Conservation (phyloP, 345 rosid genomes). For the Brassica cretica region DNA sequence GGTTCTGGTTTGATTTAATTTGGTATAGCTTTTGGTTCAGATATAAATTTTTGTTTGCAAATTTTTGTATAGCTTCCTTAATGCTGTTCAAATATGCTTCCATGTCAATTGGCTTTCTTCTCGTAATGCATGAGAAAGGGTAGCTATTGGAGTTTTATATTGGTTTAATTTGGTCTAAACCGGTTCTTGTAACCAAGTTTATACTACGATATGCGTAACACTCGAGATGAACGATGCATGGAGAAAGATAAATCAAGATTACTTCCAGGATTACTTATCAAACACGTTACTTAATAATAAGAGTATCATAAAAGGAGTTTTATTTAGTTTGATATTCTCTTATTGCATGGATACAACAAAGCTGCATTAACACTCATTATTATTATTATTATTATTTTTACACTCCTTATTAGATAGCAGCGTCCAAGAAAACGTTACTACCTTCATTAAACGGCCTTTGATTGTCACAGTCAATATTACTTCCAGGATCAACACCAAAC, state of each 20-base stretch:
- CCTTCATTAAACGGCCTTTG: conserved; percentile 43
- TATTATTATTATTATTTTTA: background rate
- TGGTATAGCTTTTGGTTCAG: too few relatives aligned
- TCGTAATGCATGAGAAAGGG: background rate
- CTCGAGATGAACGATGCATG: background rate
- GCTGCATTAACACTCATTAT: conserved; percentile 5
- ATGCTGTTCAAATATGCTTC: too few relatives aligned
- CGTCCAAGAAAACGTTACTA: conserved; percentile 18
- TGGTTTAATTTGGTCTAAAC: background rate
- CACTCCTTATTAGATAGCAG: conserved; percentile 2
- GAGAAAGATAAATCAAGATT: too few relatives aligned
- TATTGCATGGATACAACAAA: conserved; percentile 13
- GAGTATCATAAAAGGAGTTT: background rate
- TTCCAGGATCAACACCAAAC: conserved; percentile 52
- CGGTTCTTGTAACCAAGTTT: background rate
- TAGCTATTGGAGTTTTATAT: background rate
- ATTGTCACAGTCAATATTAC: conserved; percentile 60
- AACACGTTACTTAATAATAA: background rate
- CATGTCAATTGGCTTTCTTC: background rate
- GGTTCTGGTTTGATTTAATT: too few relatives aligned
- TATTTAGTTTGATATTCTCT: background rate
- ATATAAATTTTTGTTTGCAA: too few relatives aligned
- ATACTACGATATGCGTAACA: too few relatives aligned
- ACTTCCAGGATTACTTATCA: background rate
- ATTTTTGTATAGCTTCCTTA: too few relatives aligned